A percentile compares a stretch with the other conserved stretches of the same genome.
These are phyloP conservation scores for Trametes sanguinea DNA, from an alignment of 768 basidiomycete species.

Conservation along the genomic window DNA sequence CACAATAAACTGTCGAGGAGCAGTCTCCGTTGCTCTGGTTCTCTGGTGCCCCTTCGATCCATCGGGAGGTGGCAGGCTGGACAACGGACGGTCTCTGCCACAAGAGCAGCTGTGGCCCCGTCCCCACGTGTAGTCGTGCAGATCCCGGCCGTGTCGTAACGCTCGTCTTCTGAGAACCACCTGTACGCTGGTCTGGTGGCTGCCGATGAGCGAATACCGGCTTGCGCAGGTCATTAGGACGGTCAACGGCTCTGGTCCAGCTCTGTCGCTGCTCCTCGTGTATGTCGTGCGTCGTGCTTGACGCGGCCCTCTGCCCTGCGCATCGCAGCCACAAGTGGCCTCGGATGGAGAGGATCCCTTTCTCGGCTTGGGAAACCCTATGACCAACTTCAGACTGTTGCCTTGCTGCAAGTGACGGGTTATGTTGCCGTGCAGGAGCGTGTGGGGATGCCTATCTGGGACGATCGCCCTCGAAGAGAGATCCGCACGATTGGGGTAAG, in stretches of 20 bases:
- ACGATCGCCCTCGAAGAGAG: slow-evolving; percentile 10
- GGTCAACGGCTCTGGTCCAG: neutral
- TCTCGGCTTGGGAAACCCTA: slow-evolving; percentile 13
- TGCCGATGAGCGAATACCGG: neutral
- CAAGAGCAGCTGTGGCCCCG: slow-evolving; percentile 3
- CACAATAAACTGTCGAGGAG: neutral
- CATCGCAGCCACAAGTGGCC: neutral
- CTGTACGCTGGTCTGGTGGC: neutral
- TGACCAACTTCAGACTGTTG: slow-evolving; percentile 9
- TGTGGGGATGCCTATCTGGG: slow-evolving; percentile 10
- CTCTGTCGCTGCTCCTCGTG: slow-evolving; percentile 11
- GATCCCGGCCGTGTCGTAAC: slow-evolving; percentile 19
- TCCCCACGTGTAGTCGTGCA: slow-evolving; percentile 13
- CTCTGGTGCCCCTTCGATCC: slow-evolving; percentile 15
- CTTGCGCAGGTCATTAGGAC: slow-evolving; percentile 1
- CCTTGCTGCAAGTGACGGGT: slow-evolving; percentile 15
- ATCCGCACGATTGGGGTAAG: slow-evolving; percentile 12
- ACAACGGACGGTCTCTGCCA: slow-evolving; percentile 2
- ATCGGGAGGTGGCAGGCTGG: neutral
- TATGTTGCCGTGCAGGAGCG: slow-evolving; percentile 4
- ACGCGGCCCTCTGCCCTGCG: slow-evolving; percentile 18
- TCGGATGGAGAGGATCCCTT: slow-evolving; percentile 4
- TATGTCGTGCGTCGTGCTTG: slow-evolving; percentile 3
- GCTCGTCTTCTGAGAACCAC: slow-evolving; percentile 9
- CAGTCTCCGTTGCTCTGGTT: slow-evolving; percentile 18